Conservation (phyloP, 225 moss, liverwort and hornwort species). For the Thuidium tamariscinum region DNA sequence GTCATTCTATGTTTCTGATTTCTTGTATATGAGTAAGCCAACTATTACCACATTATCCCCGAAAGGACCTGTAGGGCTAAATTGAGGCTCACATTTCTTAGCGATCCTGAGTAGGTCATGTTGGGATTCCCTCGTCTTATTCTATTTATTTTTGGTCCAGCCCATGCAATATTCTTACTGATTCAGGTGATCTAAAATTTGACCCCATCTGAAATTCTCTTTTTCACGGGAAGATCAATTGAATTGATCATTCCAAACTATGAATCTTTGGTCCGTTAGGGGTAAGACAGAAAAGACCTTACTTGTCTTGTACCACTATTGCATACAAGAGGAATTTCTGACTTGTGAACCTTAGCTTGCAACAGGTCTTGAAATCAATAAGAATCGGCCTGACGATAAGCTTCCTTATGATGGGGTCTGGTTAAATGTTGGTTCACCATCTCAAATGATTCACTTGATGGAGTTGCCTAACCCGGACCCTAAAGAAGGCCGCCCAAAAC, state of each 20-base stretch:
- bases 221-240: neutral
- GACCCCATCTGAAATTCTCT: neutral
- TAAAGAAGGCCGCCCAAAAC: constrained; percentile 65
- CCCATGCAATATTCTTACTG: neutral
- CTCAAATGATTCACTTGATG: constrained; percentile 98
- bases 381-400: constrained; percentile 63
- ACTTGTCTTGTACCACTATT: neutral
- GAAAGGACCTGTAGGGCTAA: neutral
- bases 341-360: neutral
- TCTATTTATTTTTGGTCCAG: neutral
- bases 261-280: neutral
- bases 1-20: neutral
- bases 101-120: neutral
- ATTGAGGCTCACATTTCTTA: neutral
- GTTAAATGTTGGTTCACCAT: constrained; percentile 75
- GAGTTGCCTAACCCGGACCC: constrained; percentile 95
- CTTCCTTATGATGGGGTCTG: constrained; percentile 83
- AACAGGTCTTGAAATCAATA: constrained; percentile 71
- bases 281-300: neutral
- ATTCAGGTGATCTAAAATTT: neutral
- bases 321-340: neutral
- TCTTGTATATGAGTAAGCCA: neutral
- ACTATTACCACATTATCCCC: neutral
- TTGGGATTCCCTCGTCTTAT: neutral
- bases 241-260: neutral